Conservation (phyloP, 257 asterid genomes). For the Solanum pennellii region DNA sequence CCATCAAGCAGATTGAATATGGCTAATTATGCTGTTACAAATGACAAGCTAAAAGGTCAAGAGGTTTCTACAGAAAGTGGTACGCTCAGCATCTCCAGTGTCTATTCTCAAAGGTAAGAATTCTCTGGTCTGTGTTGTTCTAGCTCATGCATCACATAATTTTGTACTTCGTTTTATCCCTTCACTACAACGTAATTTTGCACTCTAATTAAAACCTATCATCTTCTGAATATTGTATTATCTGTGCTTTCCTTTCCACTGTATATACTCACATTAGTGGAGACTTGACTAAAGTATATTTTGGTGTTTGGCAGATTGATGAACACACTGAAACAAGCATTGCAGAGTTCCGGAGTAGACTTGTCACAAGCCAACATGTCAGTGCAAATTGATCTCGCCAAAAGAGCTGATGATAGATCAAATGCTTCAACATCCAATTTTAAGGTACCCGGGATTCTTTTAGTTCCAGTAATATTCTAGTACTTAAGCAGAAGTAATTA, state of each 20-base stretch:
- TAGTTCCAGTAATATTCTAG: not conserved
- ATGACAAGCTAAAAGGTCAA: constrained; percentile 36
- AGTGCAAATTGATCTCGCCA: constrained; percentile 80
- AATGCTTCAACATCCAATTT: constrained; percentile 34
- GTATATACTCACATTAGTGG: not conserved
- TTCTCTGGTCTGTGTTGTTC: not conserved
- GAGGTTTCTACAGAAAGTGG: constrained; percentile 59
- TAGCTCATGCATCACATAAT: not conserved
- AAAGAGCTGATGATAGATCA: constrained; percentile 34
- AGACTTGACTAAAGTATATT: not conserved
- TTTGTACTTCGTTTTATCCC: not conserved
- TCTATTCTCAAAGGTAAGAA: constrained; percentile 73
- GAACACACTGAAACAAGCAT: constrained; percentile 67
- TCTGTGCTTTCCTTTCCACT: not conserved
- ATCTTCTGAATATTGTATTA: not conserved
- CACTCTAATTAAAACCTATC: not conserved
- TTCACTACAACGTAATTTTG: not conserved
- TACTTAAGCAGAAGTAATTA: not conserved
- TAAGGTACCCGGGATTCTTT: constrained; percentile 35
- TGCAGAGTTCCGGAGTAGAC: constrained; percentile 77
- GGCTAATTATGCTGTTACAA: constrained; percentile 13
- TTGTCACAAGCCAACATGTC: constrained; percentile 77
- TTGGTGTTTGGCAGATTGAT: constrained; percentile 48
- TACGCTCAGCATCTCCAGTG: constrained; percentile 62
- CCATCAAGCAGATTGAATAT: constrained; percentile 20